A percentile compares a stretch with the other conserved stretches of the same genome.
phyloP scores from a whole-genome alignment of 495 filamentous ascomycete genomes.

The Aspergillus nidulans region DNA sequence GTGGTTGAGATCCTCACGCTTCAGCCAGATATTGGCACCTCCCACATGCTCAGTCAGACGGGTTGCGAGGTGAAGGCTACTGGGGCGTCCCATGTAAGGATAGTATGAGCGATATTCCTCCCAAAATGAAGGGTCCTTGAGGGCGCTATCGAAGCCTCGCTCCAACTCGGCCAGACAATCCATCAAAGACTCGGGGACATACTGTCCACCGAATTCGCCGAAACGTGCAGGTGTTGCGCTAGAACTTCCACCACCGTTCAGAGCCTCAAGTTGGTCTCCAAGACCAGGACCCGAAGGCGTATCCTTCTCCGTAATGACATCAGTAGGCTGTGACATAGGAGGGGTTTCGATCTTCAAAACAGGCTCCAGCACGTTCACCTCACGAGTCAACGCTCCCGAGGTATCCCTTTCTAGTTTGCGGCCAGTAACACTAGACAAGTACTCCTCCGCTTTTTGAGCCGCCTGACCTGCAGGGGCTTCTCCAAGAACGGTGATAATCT shows the following conservation, averaged over 20 bases:
- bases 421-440: constrained; percentile 78
- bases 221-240: constrained; percentile 74
- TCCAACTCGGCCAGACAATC: constrained; percentile 91
- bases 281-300: constrained; percentile 55
- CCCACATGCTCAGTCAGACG: constrained; percentile 83
- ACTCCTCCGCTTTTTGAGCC: constrained; percentile 75
- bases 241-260: constrained; percentile 53
- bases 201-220: constrained; percentile 97
- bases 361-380: constrained; percentile 52
- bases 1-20: constrained; percentile 90
- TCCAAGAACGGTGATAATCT: constrained; percentile 78
- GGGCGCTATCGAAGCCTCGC: constrained; percentile 79
- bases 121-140: constrained; percentile 89
- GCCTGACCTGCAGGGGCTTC: constrained; percentile 65
- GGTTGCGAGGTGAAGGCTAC: constrained; percentile 83
- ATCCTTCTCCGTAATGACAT: constrained; percentile 59
- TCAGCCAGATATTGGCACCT: constrained; percentile 92
- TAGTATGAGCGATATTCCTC: constrained; percentile 96
- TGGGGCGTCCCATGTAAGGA: constrained; percentile 94
- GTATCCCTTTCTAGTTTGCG: constrained; percentile 40
- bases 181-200: constrained; percentile 97
- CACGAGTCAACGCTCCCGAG: constrained; percentile 28
- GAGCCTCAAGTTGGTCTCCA: constrained; percentile 67
- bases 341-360: constrained; percentile 48
- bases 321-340: constrained; percentile 33